Evolutionary conservation across 225 moss, liverwort and hornwort genomes (phyloP).

Genomic region (Straminergon stramineum): DNA sequence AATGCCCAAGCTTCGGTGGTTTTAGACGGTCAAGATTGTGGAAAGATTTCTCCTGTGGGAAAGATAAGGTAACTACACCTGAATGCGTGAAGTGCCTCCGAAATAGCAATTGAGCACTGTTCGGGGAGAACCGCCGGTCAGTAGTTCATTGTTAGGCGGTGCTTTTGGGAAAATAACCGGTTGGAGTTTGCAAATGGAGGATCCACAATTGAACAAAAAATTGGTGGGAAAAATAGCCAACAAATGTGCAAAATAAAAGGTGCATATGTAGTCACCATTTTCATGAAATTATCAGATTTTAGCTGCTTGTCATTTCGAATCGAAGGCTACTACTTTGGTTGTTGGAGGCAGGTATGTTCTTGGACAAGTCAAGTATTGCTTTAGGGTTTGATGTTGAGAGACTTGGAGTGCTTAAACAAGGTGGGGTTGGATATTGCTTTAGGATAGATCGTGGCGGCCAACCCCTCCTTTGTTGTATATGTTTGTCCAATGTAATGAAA

Average conservation of each 20-base stretch:
- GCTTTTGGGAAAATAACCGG: too few species aligned
- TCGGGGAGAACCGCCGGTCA: background rate
- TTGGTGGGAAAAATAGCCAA: background rate
- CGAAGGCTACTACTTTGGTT: background rate
- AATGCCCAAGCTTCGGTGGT: background rate
- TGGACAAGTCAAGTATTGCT: rapidly evolving
- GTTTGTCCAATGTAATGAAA: background rate
- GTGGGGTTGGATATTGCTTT: rapidly evolving
- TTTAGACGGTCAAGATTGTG: background rate
- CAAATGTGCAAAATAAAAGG: background rate
- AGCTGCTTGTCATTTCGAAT: background rate
- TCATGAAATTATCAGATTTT: background rate
- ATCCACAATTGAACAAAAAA: background rate
- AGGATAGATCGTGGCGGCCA: background rate
- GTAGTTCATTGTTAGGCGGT: too few species aligned
- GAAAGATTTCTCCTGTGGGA: background rate
- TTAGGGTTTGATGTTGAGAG: background rate
- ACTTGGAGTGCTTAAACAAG: too few species aligned
- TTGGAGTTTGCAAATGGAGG: background rate
- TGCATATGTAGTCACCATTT: rapidly evolving
- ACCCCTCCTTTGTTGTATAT: rapidly evolving
- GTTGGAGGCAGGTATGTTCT: rapidly evolving
- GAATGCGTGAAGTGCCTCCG: background rate
- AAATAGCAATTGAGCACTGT: background rate
- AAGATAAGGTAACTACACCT: background rate